Conservation (phyloP, 2,329 filamentous ascomycete genomes). For the Botrytis byssoidea region DNA sequence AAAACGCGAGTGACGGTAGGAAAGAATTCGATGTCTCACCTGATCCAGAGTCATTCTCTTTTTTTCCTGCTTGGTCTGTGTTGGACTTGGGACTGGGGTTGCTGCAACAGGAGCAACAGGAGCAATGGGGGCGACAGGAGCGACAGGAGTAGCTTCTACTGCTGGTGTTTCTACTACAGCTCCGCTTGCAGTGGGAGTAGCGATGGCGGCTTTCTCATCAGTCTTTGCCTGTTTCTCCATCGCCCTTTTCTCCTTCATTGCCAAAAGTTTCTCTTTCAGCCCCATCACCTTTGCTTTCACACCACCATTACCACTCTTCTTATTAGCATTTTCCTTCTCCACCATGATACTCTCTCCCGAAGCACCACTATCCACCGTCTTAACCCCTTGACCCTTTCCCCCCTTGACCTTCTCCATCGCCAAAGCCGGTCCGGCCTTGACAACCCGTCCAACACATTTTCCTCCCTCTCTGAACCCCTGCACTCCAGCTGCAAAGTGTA, state of each 20-base stretch:
- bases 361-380: neutral
- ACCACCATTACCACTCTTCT: neutral
- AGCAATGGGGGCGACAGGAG: neutral
- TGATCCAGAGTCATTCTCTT: conserved; percentile 20
- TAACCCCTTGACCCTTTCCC: neutral
- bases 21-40: conserved; percentile 20
- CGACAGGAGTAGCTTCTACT: neutral
- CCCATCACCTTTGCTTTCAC: conserved; percentile 8
- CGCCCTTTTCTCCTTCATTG: conserved; percentile 1
- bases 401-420: conserved; percentile 1
- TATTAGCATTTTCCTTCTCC: neutral
- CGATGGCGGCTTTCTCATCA: neutral
- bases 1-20: neutral
- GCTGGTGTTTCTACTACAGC: neutral
- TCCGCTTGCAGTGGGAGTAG: neutral
- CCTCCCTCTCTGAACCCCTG: conserved; percentile 13
- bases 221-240: neutral
- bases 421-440: conserved; percentile 11
- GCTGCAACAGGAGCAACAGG: neutral
- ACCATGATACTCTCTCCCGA: neutral
- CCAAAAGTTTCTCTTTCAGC: conserved; percentile 5
- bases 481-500: conserved; percentile 7
- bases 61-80: conserved; percentile 10
- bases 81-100: neutral
- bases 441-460: conserved; percentile 10